Conservation (phyloP, 2,329 filamentous ascomycete genomes). For the Whalleya microplaca region DNA sequence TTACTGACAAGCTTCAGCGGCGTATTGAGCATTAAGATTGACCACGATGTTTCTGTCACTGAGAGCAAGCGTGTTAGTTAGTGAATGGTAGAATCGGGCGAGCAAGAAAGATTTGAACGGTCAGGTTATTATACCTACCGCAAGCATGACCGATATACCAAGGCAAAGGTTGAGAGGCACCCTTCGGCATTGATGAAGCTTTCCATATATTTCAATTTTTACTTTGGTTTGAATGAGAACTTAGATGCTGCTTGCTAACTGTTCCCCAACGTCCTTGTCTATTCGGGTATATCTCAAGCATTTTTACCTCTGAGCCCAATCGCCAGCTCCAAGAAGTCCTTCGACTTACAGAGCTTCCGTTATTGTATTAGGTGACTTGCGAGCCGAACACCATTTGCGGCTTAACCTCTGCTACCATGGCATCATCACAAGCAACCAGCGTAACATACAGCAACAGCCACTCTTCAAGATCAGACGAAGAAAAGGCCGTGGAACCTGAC, state of each 20-base stretch:
- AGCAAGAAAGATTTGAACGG: background rate
- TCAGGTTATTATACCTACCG: background rate
- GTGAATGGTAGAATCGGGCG: background rate
- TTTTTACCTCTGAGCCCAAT: no score
- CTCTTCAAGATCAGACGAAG: slow-evolving; percentile 11
- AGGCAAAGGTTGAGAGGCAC: background rate
- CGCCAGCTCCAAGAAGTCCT: background rate
- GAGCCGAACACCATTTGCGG: background rate
- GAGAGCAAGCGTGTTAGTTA: background rate
- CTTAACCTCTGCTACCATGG: background rate
- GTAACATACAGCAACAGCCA: slow-evolving; percentile 9
- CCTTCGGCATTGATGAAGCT: background rate
- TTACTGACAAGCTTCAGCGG: background rate
- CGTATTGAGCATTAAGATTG: background rate
- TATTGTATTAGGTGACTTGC: background rate
- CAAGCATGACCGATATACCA: background rate
- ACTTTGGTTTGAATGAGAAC: no score
- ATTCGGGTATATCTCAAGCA: no score
- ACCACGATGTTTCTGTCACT: background rate
- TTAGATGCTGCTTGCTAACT: no score
- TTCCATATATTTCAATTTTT: background rate
- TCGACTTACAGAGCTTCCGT: background rate
- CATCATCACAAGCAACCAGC: background rate
- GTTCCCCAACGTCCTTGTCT: no score
- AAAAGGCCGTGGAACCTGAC: slow-evolving; percentile 1